Conservation (phyloP, 192 early-diverging fungal species). For the Dimargaris xerosporica region DNA sequence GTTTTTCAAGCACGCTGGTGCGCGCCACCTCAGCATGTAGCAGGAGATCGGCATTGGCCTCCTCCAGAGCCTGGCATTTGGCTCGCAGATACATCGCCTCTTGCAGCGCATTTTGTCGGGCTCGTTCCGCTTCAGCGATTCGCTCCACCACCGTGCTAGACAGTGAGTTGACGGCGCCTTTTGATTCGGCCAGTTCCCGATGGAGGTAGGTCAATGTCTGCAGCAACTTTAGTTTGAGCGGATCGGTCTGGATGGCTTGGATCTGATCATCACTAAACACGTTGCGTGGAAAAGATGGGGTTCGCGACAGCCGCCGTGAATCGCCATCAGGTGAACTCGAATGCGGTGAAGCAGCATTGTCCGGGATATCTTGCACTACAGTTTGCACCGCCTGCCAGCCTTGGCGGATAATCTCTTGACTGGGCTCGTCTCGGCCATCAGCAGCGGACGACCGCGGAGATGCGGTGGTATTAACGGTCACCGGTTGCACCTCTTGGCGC, state of each 20-base stretch:
- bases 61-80: conserved; percentile 25
- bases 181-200: conserved; percentile 27
- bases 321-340: not conserved
- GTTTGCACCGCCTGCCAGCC: conserved; percentile 4
- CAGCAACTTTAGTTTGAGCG: conserved; percentile 13
- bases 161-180: conserved; percentile 26
- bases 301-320: not conserved
- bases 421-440: not conserved
- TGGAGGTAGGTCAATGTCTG: conserved; percentile 23
- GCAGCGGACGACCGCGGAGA: not conserved
- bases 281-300: not conserved
- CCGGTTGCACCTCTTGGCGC: not conserved
- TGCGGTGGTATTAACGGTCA: not conserved
- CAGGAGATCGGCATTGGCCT: conserved; percentile 19
- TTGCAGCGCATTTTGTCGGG: conserved; percentile 28
- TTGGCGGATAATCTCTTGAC: not conserved
- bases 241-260: not conserved
- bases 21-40: conserved; percentile 22
- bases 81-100: conserved; percentile 35
- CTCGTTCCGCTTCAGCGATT: conserved; percentile 29
- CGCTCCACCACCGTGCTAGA: conserved; percentile 28
- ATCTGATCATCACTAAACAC: conserved; percentile 8
- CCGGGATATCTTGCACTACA: not conserved
- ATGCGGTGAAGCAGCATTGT: too few relatives aligned
- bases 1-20: conserved; percentile 27